Percentiles rank a stretch among this genome's conserved stretches.
phyloP scores from a whole-genome alignment of 2,329 filamentous ascomycete species.

The Aspergillus pseudotamarii region DNA sequence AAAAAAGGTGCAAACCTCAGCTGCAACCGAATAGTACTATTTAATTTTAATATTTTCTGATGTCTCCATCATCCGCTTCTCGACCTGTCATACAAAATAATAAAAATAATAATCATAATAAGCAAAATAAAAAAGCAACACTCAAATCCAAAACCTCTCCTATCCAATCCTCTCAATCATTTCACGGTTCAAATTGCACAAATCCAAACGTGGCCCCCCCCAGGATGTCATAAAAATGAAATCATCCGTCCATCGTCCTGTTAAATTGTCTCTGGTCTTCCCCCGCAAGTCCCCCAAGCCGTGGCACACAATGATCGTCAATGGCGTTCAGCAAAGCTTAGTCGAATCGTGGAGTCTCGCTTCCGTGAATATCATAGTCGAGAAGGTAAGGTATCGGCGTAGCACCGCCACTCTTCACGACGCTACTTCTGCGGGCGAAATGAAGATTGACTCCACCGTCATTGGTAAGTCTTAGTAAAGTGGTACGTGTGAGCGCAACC shows the following conservation, averaged over 20 bases:
- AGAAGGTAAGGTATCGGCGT: not conserved
- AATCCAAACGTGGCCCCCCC: not conserved
- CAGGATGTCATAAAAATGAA: not conserved
- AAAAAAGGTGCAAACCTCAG: not conserved
- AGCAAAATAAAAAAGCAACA: not conserved
- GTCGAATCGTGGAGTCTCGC: not conserved
- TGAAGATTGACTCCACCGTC: not conserved
- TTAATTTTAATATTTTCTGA: not conserved
- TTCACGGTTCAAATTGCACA: too few relatives aligned
- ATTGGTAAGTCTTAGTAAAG: not conserved
- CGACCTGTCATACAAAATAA: slow-evolving; percentile 1
- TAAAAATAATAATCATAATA: not conserved
- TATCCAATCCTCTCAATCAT: too few relatives aligned
- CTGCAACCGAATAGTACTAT: not conserved
- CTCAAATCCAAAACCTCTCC: not conserved
- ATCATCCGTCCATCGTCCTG: not conserved
- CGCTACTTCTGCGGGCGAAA: not conserved
- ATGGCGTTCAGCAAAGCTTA: not conserved
- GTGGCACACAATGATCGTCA: not conserved
- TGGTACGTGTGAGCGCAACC: not conserved
- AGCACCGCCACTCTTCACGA: not conserved
- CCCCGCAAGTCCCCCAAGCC: not conserved
- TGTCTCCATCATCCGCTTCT: not conserved
- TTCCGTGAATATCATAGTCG: not conserved
- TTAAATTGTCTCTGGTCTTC: not conserved